A percentile compares a stretch with the other conserved stretches of the same genome.
These are phyloP conservation scores for Asterochloris sp. DNA, from an alignment of 139 green algal species.

Conservation along the genomic window DNA sequence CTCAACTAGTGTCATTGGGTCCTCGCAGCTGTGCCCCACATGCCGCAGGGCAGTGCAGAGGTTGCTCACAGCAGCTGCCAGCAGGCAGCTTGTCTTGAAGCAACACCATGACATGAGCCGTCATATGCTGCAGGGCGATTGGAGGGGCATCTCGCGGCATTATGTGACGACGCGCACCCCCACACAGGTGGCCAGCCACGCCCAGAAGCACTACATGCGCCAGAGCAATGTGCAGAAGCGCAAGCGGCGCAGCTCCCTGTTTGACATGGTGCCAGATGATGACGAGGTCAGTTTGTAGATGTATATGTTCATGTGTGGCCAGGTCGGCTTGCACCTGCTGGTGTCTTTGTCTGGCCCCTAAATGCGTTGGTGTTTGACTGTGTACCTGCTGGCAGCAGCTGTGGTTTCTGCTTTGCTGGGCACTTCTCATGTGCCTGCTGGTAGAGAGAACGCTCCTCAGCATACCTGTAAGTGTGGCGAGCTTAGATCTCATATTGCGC, in stretches of 20 bases:
- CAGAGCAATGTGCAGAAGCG: slow-evolving; percentile 59
- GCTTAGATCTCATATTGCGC: no score
- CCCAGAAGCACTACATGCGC: slow-evolving; percentile 79
- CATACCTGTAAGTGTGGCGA: no score
- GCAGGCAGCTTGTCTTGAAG: not conserved
- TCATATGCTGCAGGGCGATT: slow-evolving; percentile 52
- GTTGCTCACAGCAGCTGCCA: not conserved
- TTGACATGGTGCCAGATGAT: slow-evolving; percentile 48
- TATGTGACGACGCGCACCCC: slow-evolving; percentile 62
- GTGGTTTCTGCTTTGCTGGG: no score
- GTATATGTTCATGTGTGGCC: no score
- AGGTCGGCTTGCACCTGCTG: no score
- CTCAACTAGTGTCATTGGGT: no score
- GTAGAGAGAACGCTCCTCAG: no score
- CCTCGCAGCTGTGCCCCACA: no score
- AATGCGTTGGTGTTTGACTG: no score
- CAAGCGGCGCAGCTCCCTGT: slow-evolving; percentile 50
- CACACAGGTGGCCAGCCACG: slow-evolving; percentile 66
- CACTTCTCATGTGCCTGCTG: no score
- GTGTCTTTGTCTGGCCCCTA: no score
- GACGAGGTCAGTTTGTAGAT: not conserved
- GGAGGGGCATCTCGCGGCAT: slow-evolving; percentile 61
- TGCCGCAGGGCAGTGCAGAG: not conserved
- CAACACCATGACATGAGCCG: not conserved
- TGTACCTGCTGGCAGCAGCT: no score